These are phyloP conservation scores for Theobroma grandiflorum DNA, from an alignment of 441 rosid species.

Conservation along the genomic window DNA sequence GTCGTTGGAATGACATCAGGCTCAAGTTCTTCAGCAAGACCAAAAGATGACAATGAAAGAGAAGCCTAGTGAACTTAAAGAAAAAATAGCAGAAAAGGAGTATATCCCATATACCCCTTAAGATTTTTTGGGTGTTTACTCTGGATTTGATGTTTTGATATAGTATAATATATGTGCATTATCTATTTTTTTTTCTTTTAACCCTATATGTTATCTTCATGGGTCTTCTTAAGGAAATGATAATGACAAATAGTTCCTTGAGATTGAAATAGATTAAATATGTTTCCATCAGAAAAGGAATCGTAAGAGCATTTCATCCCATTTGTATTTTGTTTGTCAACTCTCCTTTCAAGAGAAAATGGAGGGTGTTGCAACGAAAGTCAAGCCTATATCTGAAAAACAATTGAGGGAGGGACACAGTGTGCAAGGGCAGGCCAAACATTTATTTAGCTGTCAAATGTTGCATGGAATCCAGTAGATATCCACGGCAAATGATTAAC, in stretches of 20 bases:
- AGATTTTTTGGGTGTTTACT: slow-evolving; percentile 48
- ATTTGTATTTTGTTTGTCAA: neutral
- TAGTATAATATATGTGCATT: slow-evolving; percentile 59
- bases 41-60: slow-evolving; percentile 71
- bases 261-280: slow-evolving; percentile 20
- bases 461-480: slow-evolving; percentile 31
- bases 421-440: slow-evolving; percentile 8
- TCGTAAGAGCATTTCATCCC: slow-evolving; percentile 5
- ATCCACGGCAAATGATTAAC: neutral
- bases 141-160: slow-evolving; percentile 41
- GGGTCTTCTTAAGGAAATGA: slow-evolving; percentile 45
- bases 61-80: slow-evolving; percentile 48
- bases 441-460: slow-evolving; percentile 18
- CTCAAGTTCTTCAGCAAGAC: slow-evolving; percentile 68
- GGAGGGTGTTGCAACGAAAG: neutral
- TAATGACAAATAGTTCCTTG: slow-evolving; percentile 36
- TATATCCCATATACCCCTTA: slow-evolving; percentile 37
- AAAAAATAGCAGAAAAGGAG: slow-evolving; percentile 35
- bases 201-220: slow-evolving; percentile 38
- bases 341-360: neutral
- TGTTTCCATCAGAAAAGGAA: slow-evolving; percentile 6
- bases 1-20: slow-evolving; percentile 90
- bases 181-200: slow-evolving; percentile 38
- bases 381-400: neutral
- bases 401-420: neutral